These are phyloP conservation scores for Pistacia atlantica DNA, from an alignment of 345 rosid genomes.

Conservation along the genomic window DNA sequence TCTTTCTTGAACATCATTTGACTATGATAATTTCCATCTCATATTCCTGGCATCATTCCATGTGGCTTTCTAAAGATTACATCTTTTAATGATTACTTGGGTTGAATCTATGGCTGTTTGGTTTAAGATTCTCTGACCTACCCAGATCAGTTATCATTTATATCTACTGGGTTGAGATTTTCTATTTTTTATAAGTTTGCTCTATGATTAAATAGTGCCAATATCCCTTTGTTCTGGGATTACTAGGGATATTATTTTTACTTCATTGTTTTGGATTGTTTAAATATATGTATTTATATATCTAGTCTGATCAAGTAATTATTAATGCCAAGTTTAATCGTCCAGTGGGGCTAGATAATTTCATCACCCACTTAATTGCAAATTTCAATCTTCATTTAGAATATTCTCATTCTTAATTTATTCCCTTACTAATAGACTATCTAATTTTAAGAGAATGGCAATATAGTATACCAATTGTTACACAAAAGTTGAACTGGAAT, in stretches of 20 bases:
- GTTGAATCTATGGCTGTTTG: background rate
- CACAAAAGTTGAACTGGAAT: background rate
- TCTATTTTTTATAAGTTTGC: background rate
- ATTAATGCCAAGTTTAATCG: background rate
- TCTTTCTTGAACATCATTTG: background rate
- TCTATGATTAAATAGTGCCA: no score
- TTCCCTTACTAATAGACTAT: background rate
- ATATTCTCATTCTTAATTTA: background rate
- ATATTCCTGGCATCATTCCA: background rate
- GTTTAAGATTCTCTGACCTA: background rate
- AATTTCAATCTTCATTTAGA: background rate
- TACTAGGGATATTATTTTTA: background rate
- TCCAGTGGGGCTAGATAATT: background rate
- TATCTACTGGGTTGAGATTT: background rate
- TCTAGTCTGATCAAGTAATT: background rate
- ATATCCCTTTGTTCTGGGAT: background rate
- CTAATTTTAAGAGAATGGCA: background rate
- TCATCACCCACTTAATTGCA: background rate
- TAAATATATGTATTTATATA: background rate
- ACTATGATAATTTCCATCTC: background rate
- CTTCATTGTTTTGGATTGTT: background rate
- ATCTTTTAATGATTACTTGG: background rate
- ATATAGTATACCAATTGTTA: constrained; percentile 2
- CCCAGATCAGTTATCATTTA: background rate
- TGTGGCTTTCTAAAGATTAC: background rate